Conservation (phyloP, 2,329 filamentous ascomycete species). For the Botrytis porri region DNA sequence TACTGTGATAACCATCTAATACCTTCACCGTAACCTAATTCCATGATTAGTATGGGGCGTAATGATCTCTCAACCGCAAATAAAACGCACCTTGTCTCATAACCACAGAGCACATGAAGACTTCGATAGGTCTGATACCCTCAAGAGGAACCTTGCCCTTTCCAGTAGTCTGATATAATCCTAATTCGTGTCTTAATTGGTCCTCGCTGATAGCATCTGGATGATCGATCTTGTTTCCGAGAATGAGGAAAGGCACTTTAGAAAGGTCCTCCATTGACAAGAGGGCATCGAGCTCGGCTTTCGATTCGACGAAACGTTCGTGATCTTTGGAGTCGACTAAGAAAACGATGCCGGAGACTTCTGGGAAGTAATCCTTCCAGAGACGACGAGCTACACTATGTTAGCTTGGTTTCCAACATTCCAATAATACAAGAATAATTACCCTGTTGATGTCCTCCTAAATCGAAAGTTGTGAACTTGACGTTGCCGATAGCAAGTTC, state of each 20-base stretch:
- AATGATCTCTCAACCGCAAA: conserved; percentile 20
- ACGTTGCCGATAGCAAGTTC: conserved; percentile 91
- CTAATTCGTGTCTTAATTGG: conserved; percentile 86
- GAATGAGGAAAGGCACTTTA: conserved; percentile 92
- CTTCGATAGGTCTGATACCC: conserved; percentile 90
- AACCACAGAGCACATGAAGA: conserved; percentile 99
- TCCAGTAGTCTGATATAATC: conserved; percentile 92
- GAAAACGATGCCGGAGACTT: conserved; percentile 96
- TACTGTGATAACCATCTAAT: conserved; percentile 94
- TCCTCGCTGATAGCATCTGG: conserved; percentile 94
- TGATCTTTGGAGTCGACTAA: conserved; percentile 96
- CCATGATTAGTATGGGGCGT: conserved; percentile 17
- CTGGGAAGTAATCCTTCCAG: conserved; percentile 96
- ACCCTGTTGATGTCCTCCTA: conserved; percentile 92
- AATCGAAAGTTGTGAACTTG: conserved; percentile 90
- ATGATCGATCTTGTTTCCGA: conserved; percentile 99
- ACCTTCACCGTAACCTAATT: conserved; percentile 74
- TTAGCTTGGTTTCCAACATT: conserved; percentile 23
- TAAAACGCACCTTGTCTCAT: conserved; percentile 78
- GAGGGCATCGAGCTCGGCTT: conserved; percentile 93
- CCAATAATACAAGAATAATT: conserved; percentile 32
- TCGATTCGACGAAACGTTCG: conserved; percentile 90
- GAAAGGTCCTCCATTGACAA: conserved; percentile 94
- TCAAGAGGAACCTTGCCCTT: conserved; percentile 93
- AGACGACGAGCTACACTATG: conserved; percentile 69